These are phyloP conservation scores for Lipomyces orientalis DNA, from an alignment of 805 yeast species.

Conservation along the genomic window DNA sequence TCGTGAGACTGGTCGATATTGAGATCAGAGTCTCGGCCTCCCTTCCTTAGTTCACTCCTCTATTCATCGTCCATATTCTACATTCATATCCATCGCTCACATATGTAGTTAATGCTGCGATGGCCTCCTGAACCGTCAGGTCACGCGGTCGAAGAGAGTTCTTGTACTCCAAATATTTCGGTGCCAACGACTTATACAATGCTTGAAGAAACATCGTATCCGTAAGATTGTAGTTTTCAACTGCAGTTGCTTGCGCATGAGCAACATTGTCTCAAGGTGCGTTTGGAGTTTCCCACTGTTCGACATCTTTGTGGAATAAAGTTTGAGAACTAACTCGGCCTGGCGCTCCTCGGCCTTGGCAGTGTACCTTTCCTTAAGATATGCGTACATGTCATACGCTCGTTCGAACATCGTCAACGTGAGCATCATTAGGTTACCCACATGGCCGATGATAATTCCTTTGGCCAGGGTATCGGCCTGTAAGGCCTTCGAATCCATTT, in stretches of 20 bases:
- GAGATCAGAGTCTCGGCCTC: too few species aligned
- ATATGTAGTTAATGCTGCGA: too few species aligned
- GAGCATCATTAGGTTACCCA: constrained; percentile 1
- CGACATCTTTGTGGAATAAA: background rate
- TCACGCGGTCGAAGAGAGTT: too few species aligned
- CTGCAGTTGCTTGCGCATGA: background rate
- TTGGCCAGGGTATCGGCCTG: background rate
- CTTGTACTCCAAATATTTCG: too few species aligned
- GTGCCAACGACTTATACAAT: background rate
- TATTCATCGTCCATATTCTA: too few species aligned
- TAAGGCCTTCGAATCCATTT: background rate
- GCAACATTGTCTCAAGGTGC: background rate
- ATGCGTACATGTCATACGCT: background rate
- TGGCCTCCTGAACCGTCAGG: too few species aligned
- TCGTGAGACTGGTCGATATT: too few species aligned
- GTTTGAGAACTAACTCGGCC: background rate
- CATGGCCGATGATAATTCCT: background rate
- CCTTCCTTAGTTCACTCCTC: too few species aligned
- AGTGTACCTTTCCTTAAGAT: background rate
- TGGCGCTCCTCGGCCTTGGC: background rate
- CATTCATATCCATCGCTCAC: too few species aligned
- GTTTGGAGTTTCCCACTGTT: background rate
- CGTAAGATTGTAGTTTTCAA: background rate
- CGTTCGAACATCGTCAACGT: background rate
- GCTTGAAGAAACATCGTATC: background rate